Evolutionary conservation across 108 stramenopile genomes (phyloP).

Genomic region (Fistulifera solaris): DNA sequence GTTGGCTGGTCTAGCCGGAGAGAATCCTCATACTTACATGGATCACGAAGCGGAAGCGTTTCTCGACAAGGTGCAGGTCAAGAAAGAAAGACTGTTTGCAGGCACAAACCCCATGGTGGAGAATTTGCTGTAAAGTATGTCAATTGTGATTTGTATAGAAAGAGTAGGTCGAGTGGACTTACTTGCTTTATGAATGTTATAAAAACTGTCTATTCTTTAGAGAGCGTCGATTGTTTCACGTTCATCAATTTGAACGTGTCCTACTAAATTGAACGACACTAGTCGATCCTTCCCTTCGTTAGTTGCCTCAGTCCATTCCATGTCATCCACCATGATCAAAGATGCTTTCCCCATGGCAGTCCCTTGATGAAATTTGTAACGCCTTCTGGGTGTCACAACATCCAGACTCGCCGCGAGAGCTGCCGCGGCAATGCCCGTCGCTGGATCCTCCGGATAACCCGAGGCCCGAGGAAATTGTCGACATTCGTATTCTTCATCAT

Average conservation of each 20-base stretch:
- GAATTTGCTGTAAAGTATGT: slow-evolving; percentile 34
- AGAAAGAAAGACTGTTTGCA: slow-evolving; percentile 57
- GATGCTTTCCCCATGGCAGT: slow-evolving; percentile 56
- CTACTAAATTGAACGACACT: slow-evolving; percentile 19
- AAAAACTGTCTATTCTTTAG: no score
- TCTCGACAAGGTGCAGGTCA: slow-evolving; percentile 46
- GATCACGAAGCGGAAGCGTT: slow-evolving; percentile 68
- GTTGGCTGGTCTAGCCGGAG: slow-evolving; percentile 46
- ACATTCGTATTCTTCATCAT: slow-evolving; percentile 5
- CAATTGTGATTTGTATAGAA: no score
- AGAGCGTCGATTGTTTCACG: slow-evolving; percentile 11
- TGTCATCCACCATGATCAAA: slow-evolving; percentile 23
- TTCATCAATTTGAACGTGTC: slow-evolving; percentile 22
- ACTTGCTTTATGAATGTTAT: no score
- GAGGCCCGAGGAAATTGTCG: slow-evolving; percentile 18
- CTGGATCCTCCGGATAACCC: slow-evolving; percentile 68
- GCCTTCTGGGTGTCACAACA: slow-evolving; percentile 2
- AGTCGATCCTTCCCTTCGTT: no score
- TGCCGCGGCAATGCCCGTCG: slow-evolving; percentile 70
- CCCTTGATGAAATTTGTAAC: slow-evolving; percentile 54
- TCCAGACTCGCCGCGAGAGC: slow-evolving; percentile 51
- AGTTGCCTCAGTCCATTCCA: background rate
- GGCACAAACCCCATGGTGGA: slow-evolving; percentile 66
- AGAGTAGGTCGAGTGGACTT: no score
- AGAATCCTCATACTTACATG: slow-evolving; percentile 50